These are phyloP conservation scores for Candida odintsovae DNA, from an alignment of 805 yeast genomes.

Conservation along the genomic window DNA sequence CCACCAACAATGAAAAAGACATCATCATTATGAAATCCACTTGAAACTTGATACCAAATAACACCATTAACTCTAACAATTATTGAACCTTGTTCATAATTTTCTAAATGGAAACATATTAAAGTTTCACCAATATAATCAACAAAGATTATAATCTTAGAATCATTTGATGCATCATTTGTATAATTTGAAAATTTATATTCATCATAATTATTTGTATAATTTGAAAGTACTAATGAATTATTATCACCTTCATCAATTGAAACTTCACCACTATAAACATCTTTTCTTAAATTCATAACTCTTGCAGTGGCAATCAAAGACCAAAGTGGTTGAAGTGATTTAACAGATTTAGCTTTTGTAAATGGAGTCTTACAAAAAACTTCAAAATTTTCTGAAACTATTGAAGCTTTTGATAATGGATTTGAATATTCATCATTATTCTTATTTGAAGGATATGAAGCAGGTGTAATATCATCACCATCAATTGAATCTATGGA, in stretches of 20 bases:
- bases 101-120: constrained; percentile 44
- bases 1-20: constrained; percentile 58
- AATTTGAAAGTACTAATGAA: constrained; percentile 20
- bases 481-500: background rate
- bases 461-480: constrained; percentile 12
- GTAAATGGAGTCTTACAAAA: constrained; percentile 16
- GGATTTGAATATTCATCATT: constrained; percentile 4
- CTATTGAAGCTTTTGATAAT: constrained; percentile 19
- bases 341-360: constrained; percentile 13
- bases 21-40: constrained; percentile 41
- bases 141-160: constrained; percentile 33
- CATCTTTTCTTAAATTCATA: constrained; percentile 39
- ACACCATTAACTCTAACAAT: constrained; percentile 56
- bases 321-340: constrained; percentile 48
- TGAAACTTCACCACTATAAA: constrained; percentile 35
- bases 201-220: constrained; percentile 20
- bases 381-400: constrained; percentile 22
- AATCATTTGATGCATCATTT: constrained; percentile 19
- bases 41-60: constrained; percentile 60
- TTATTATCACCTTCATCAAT: constrained; percentile 10
- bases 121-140: constrained; percentile 48
- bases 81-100: constrained; percentile 36
- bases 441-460: constrained; percentile 8
- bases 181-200: constrained; percentile 25
- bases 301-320: constrained; percentile 45